These are phyloP conservation scores for Claviceps capensis DNA, from an alignment of 2,329 filamentous ascomycete species.

Conservation along the genomic window DNA sequence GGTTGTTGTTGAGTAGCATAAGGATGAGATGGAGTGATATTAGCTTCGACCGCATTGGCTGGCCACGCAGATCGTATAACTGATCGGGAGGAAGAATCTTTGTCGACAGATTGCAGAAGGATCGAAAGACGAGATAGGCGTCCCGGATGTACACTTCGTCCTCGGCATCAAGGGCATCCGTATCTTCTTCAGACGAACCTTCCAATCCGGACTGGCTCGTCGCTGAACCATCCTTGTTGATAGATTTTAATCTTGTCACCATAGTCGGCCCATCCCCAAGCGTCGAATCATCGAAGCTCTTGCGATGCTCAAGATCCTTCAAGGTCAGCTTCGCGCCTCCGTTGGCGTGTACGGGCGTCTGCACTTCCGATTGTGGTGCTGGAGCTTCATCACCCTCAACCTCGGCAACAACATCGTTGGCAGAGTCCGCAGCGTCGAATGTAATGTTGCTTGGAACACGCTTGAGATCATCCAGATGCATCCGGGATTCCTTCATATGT, in stretches of 20 bases:
- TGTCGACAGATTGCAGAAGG: conserved; percentile 93
- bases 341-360: conserved; percentile 17
- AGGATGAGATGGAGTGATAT: conserved; percentile 92
- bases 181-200: conserved; percentile 37
- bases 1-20: conserved; percentile 88
- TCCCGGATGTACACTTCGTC: conserved; percentile 97
- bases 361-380: conserved; percentile 16
- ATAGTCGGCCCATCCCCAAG: conserved; percentile 54
- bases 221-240: conserved; percentile 22
- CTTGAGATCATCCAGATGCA: conserved; percentile 41
- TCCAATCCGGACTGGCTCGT: conserved; percentile 44
- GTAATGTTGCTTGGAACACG: conserved; percentile 38
- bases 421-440: conserved; percentile 31
- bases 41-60: conserved; percentile 94
- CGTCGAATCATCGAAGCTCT: conserved; percentile 55
- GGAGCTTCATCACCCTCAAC: conserved; percentile 23
- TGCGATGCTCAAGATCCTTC: conserved; percentile 53
- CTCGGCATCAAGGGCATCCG: conserved; percentile 53
- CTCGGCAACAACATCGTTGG: conserved; percentile 24
- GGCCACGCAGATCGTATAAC: conserved; percentile 80
- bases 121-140: conserved; percentile 91
- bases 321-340: conserved; percentile 45
- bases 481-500: conserved; percentile 70
- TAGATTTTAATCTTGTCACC: conserved; percentile 46
- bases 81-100: conserved; percentile 84